These are phyloP conservation scores for Rhizopogon sp. DNA, from an alignment of 768 basidiomycete species.

Conservation along the genomic window DNA sequence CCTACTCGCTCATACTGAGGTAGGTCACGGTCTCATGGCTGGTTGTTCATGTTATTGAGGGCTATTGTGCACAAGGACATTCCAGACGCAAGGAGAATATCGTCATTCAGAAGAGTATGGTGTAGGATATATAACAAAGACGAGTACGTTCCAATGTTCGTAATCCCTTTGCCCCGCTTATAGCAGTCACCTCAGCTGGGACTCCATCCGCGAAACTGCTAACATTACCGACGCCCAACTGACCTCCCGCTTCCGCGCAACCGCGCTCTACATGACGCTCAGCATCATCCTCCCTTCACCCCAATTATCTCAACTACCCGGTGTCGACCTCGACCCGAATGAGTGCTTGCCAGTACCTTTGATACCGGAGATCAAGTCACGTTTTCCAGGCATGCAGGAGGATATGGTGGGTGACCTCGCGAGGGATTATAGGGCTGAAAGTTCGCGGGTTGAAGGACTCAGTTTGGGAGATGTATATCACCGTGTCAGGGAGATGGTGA, in stretches of 20 bases:
- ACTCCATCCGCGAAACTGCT: constrained; percentile 63
- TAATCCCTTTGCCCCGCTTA: neutral
- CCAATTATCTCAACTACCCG: constrained; percentile 36
- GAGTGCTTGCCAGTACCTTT: constrained; percentile 58
- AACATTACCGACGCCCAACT: constrained; percentile 76
- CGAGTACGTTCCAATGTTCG: constrained; percentile 52
- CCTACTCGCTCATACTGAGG: constrained; percentile 52
- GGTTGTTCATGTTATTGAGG: neutral
- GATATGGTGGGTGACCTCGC: constrained; percentile 58
- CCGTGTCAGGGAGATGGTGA: constrained; percentile 59
- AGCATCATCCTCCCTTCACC: constrained; percentile 34
- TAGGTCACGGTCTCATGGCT: constrained; percentile 21
- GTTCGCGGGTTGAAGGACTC: constrained; percentile 51
- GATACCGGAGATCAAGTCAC: constrained; percentile 53
- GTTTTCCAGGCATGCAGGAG: constrained; percentile 69
- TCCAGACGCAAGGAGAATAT: constrained; percentile 62
- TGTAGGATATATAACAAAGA: constrained; percentile 84
- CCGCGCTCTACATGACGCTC: constrained; percentile 71
- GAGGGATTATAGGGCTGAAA: constrained; percentile 59
- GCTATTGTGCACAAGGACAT: constrained; percentile 41
- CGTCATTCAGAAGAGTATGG: constrained; percentile 79
- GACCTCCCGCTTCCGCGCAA: constrained; percentile 62
- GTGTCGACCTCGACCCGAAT: constrained; percentile 50
- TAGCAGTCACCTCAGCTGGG: constrained; percentile 55
- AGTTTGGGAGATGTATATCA: constrained; percentile 54